Percentiles rank a stretch among this genome's conserved stretches.
Conservation (phyloP, 169 alveolate genomes). For the Amoebophrya sp. region DNA sequence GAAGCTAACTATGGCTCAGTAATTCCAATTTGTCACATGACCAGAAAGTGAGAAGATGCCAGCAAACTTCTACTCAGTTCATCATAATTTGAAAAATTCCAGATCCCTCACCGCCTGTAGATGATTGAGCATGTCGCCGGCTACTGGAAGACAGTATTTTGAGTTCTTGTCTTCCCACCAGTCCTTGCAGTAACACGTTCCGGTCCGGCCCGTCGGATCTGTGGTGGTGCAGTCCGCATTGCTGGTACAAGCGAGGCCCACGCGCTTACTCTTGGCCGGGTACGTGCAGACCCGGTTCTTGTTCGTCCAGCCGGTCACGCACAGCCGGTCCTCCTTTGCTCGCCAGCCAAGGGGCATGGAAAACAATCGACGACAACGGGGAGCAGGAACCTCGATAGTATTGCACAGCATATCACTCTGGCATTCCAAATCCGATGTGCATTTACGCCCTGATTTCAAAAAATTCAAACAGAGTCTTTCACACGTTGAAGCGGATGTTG, state of each 20-base stretch:
- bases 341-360: neutral
- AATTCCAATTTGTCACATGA: too few relatives aligned
- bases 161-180: neutral
- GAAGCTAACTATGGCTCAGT: too few relatives aligned
- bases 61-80: too few relatives aligned
- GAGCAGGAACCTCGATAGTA: neutral
- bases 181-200: conserved; percentile 4
- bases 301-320: conserved; percentile 13
- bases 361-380: neutral
- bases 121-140: neutral
- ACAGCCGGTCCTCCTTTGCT: neutral
- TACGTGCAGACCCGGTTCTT: conserved; percentile 7
- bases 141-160: neutral
- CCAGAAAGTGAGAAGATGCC: too few relatives aligned
- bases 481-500: too few relatives aligned
- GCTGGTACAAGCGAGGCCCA: neutral
- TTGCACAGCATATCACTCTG: neutral
- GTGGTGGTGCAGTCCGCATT: neutral
- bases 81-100: neutral
- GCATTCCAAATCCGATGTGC: neutral
- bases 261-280: neutral
- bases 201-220: neutral
- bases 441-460: too few relatives aligned
- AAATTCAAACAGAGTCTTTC: too few relatives aligned
- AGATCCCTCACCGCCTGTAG: neutral